These are phyloP conservation scores for Pulveroboletus ravenelii DNA, from an alignment of 768 basidiomycete species.

Conservation along the genomic window DNA sequence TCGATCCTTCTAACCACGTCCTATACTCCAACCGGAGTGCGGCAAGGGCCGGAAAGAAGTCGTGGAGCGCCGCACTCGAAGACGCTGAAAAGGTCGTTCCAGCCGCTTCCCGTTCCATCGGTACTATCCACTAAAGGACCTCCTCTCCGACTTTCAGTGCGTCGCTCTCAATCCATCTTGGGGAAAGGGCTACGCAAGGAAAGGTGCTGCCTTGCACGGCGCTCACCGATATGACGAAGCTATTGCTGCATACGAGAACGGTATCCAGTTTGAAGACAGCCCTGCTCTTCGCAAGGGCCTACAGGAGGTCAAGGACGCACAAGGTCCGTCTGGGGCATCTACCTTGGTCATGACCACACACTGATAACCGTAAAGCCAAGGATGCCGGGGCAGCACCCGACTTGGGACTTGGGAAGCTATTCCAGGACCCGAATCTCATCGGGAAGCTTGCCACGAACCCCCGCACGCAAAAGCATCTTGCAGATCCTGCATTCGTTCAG, in stretches of 20 bases:
- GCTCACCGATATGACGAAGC: conserved; percentile 74
- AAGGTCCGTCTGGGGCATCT: conserved; percentile 44
- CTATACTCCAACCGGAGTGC: conserved; percentile 92
- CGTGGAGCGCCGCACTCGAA: conserved; percentile 69
- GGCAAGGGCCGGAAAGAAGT: conserved; percentile 79
- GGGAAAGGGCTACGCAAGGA: conserved; percentile 87
- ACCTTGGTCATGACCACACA: not conserved
- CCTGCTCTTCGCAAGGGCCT: conserved; percentile 82
- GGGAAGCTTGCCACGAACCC: conserved; percentile 85
- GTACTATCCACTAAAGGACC: conserved; percentile 1
- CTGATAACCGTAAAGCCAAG: conserved; percentile 26
- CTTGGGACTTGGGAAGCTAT: conserved; percentile 67
- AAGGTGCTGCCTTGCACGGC: conserved; percentile 92
- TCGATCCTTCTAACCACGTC: conserved; percentile 84
- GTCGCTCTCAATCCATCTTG: conserved; percentile 75
- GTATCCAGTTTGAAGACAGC: conserved; percentile 77
- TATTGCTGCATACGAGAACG: conserved; percentile 76
- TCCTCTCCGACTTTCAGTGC: conserved; percentile 45
- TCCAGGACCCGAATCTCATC: conserved; percentile 78
- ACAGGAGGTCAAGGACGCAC: conserved; percentile 82
- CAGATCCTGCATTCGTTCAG: conserved; percentile 78
- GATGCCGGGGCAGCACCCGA: conserved; percentile 40
- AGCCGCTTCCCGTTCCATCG: not conserved
- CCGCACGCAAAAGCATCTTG: conserved; percentile 75
- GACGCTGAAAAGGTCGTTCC: conserved; percentile 81